phyloP scores from a whole-genome alignment of 1,284 basidiomycete genomes.

The Cystobasidium slooffiae region DNA sequence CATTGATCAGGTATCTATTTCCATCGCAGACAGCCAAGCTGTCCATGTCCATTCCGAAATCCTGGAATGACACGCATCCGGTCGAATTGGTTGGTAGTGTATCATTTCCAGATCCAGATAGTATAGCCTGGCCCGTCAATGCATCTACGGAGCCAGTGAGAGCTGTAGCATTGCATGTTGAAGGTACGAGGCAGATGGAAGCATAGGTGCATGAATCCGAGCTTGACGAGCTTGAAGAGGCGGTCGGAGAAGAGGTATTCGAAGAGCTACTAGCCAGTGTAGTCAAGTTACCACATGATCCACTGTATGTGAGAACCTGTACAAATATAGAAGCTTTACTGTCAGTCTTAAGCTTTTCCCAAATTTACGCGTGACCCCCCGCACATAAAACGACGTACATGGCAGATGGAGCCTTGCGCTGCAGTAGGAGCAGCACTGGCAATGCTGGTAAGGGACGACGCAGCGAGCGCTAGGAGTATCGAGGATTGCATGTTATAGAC shows the following conservation, averaged over 20 bases:
- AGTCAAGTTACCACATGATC: conserved; percentile 25
- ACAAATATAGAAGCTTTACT: neutral
- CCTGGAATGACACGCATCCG: conserved; percentile 13
- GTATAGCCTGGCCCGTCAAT: neutral
- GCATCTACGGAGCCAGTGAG: conserved; percentile 10
- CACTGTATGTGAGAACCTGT: conserved; percentile 28
- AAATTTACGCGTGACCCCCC: neutral
- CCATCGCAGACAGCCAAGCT: conserved; percentile 18
- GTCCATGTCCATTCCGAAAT: conserved; percentile 12
- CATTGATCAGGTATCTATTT: conserved; percentile 22
- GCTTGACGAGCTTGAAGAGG: neutral
- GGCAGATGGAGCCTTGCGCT: conserved; percentile 18
- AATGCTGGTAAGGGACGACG: neutral
- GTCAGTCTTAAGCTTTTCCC: neutral
- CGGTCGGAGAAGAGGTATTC: neutral
- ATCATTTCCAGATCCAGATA: neutral
- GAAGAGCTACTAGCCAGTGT: neutral
- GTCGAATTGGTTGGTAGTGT: conserved; percentile 4
- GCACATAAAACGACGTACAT: conserved; percentile 1
- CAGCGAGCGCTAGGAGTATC: conserved; percentile 1
- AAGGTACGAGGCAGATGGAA: conserved; percentile 18
- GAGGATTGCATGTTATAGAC: neutral
- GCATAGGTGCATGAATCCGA: conserved; percentile 17
- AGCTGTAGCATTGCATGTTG: conserved; percentile 9
- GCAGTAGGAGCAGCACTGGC: conserved; percentile 13